phyloP scores from a whole-genome alignment of 2,329 filamentous ascomycete species.

The Ophiostoma pallidulum region DNA sequence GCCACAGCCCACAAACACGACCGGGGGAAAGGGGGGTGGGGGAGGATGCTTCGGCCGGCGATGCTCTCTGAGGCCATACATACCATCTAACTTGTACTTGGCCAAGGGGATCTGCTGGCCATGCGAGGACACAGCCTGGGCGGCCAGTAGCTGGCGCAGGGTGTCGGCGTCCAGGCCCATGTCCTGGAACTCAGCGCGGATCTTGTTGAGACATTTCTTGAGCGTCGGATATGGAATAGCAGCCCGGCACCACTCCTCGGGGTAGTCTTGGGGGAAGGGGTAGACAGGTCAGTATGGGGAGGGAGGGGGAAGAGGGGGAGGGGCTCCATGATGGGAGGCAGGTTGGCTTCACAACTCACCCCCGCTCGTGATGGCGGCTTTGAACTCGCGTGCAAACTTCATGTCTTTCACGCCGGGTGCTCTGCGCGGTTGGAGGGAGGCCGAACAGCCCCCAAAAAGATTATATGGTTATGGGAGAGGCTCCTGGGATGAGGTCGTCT shows the following conservation, averaged over 20 bases:
- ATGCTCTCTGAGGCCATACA: no score
- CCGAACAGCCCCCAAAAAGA: not conserved
- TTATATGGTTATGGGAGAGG: not conserved
- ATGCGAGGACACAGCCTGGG: constrained; percentile 31
- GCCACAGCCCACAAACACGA: no score
- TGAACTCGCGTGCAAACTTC: constrained; percentile 81
- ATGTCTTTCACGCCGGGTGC: no score
- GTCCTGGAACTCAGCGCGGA: constrained; percentile 59
- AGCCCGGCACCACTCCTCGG: constrained; percentile 59
- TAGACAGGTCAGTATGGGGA: no score
- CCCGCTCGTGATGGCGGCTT: constrained; percentile 45
- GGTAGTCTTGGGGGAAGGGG: constrained; percentile 58
- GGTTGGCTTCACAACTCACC: constrained; percentile 1
- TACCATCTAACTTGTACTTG: constrained; percentile 48
- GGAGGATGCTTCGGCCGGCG: no score
- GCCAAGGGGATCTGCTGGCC: constrained; percentile 22
- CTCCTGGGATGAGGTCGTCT: not conserved
- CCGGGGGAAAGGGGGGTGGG: no score
- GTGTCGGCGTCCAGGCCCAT: constrained; percentile 66
- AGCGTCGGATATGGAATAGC: constrained; percentile 77
- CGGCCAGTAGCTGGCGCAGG: constrained; percentile 53
- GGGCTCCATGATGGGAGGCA: no score
- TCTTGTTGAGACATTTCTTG: constrained; percentile 81
- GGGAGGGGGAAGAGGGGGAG: no score
- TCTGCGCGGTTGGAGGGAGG: no score